Evolutionary conservation across 2,329 filamentous ascomycete genomes (phyloP).

Genomic region (Scolecobasidium constrictum): DNA sequence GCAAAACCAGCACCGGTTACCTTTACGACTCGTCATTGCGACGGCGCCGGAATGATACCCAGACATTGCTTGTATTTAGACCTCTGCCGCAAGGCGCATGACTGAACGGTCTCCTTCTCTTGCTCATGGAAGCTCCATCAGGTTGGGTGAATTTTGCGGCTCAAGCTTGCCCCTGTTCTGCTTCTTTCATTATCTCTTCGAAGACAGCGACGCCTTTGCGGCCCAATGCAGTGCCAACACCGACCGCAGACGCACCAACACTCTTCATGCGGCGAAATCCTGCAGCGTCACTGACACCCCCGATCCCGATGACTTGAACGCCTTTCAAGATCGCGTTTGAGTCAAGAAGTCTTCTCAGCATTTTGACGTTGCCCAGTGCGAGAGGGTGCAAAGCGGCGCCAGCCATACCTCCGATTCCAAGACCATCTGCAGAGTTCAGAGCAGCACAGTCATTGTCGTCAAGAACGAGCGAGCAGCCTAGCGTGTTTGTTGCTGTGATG

Average conservation of each 20-base stretch:
- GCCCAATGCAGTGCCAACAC: constrained; percentile 59
- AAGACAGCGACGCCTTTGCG: constrained; percentile 53
- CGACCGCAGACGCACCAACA: constrained; percentile 57
- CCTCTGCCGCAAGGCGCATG: too few relatives aligned
- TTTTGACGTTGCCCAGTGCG: constrained; percentile 64
- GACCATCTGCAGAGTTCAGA: constrained; percentile 41
- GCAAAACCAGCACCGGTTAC: too few relatives aligned
- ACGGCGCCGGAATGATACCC: too few relatives aligned
- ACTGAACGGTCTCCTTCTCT: too few relatives aligned
- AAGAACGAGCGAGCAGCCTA: constrained; percentile 57
- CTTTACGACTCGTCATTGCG: too few relatives aligned
- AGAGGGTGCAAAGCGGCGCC: constrained; percentile 63
- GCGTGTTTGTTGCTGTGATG: constrained; percentile 64
- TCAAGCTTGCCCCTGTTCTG: not conserved
- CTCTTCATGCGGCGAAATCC: constrained; percentile 55
- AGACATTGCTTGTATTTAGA: too few relatives aligned
- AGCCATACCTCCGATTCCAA: constrained; percentile 59
- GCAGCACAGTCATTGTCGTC: constrained; percentile 20
- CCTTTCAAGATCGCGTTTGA: constrained; percentile 34
- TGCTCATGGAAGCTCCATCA: not conserved
- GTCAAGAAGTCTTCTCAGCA: constrained; percentile 51
- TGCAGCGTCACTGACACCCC: constrained; percentile 54
- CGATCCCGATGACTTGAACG: constrained; percentile 60
- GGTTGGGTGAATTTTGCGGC: too few relatives aligned
- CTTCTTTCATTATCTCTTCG: constrained; percentile 36